These are phyloP conservation scores for Paraconiothyrium sp. DNA, from an alignment of 2,329 filamentous ascomycete species.

Conservation along the genomic window DNA sequence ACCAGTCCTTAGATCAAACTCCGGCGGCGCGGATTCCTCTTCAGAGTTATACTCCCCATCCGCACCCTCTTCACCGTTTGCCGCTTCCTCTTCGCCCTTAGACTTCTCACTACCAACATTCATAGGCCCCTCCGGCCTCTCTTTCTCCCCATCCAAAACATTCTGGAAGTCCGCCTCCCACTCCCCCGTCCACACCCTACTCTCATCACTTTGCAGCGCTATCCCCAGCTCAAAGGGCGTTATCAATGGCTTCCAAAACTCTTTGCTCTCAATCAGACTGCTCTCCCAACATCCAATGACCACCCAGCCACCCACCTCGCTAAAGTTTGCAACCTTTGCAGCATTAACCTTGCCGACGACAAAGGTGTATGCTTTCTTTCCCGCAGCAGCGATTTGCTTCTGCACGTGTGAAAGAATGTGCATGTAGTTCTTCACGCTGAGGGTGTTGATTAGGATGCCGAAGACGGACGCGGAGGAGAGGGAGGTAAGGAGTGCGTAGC, in stretches of 20 bases:
- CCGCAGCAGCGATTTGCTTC: conserved; percentile 75
- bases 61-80: conserved; percentile 32
- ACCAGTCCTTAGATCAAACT: conserved; percentile 92
- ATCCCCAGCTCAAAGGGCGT: conserved; percentile 94
- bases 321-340: conserved; percentile 95
- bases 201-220: conserved; percentile 77
- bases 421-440: conserved; percentile 91
- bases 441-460: conserved; percentile 94
- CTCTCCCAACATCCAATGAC: conserved; percentile 99
- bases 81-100: conserved; percentile 13
- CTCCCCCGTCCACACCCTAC: conserved; percentile 83
- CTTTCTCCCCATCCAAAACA: conserved; percentile 56
- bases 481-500: conserved; percentile 85
- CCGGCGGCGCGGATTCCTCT: conserved; percentile 75
- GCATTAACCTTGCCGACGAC: conserved; percentile 97
- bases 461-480: conserved; percentile 85
- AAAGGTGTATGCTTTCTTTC: conserved; percentile 95
- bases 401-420: conserved; percentile 79
- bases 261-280: conserved; percentile 85
- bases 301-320: conserved; percentile 95
- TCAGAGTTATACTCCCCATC: conserved; percentile 72
- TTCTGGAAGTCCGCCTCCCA: conserved; percentile 90
- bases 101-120: conserved; percentile 21
- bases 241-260: conserved; percentile 87
- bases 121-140: conserved; percentile 19